Percentiles rank a stretch among this genome's conserved stretches.
Conservation (phyloP, 108 stramenopile genomes). For the Poteriospumella lacustris region DNA sequence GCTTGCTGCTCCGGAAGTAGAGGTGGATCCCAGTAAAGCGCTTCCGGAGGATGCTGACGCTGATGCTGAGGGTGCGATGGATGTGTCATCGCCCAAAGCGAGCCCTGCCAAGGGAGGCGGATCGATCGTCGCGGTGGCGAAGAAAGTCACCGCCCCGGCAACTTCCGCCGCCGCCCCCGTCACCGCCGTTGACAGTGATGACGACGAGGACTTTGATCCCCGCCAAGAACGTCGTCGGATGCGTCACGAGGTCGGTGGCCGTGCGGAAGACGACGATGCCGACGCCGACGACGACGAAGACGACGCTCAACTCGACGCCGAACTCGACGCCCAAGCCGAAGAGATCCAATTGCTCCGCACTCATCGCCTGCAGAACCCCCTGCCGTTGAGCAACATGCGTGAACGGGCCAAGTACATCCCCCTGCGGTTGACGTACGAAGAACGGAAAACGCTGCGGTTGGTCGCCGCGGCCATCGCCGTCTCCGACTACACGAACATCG, state of each 20-base stretch:
- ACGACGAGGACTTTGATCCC: too few species aligned
- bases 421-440: slow-evolving; percentile 57
- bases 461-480: slow-evolving; percentile 64
- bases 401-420: slow-evolving; percentile 71
- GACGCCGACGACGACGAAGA: background rate
- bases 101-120: background rate
- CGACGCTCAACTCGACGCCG: background rate
- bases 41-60: too few species aligned
- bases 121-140: background rate
- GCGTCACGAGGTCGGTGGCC: background rate
- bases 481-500: slow-evolving; percentile 60
- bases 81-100: background rate
- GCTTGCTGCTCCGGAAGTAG: background rate
- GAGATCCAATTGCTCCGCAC: too few species aligned
- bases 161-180: too few species aligned
- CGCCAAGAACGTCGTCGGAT: background rate
- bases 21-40: too few species aligned
- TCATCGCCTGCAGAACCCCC: too few species aligned
- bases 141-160: too few species aligned
- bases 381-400: slow-evolving; percentile 2
- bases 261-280: background rate
- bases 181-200: too few species aligned
- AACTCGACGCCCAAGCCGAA: background rate
- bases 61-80: background rate
- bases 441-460: slow-evolving; percentile 62